Base-by-base conservation (phyloP, 2,329 filamentous ascomycete species). In the Nectriaceae sp. region DNA sequence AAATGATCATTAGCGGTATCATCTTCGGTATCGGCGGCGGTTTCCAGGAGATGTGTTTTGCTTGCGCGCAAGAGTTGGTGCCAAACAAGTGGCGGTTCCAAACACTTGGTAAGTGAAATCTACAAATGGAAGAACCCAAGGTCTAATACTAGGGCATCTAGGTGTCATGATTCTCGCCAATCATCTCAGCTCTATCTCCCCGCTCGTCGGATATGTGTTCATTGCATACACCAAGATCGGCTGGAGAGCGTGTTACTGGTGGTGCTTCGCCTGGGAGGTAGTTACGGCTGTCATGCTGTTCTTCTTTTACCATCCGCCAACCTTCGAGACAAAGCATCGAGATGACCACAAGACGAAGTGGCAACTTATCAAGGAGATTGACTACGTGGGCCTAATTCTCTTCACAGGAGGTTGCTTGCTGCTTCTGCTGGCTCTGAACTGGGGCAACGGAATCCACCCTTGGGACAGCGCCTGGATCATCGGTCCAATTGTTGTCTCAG, bases 1-100 rank as follows among this genome's bases (percentile, higher is more conserved):
- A 68, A 38, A 71, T 72, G 67, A 72, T 73, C 40, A 63, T 62
- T 4, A 64, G 64, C 24, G 68, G 69, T 18, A 64, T 65, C 21
- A 56, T 73, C 21, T 72, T 73, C 45, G 69, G 70, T 11, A 59
- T 65, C 11, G 69, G 69, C 2, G 66, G 65, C 11, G 69, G 69
- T 2, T 68, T 73, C 47, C 63, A 69, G 24, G 70, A 73, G 48
- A 71, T 71, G 69, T 61, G 65, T 4, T 72, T 69, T 49, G 68
- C 54, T 8, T 59, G 56, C 31, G 55, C 57, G 5, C 54, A 68
- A 52, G 70, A 71, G 51, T 63, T 71, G 22, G 66, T 53, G 24
- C 51, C 47, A 15, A 53, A 53, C 29, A 64, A 61, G 44, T 65
- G 62, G 37, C 63, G 68, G 13, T 64, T 68, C 37, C 49, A 60